Evolutionary conservation across 441 rosid species (phyloP), one percentile per base, ranked within the genome.

Genomic region (Erodium trifolium): DNA sequence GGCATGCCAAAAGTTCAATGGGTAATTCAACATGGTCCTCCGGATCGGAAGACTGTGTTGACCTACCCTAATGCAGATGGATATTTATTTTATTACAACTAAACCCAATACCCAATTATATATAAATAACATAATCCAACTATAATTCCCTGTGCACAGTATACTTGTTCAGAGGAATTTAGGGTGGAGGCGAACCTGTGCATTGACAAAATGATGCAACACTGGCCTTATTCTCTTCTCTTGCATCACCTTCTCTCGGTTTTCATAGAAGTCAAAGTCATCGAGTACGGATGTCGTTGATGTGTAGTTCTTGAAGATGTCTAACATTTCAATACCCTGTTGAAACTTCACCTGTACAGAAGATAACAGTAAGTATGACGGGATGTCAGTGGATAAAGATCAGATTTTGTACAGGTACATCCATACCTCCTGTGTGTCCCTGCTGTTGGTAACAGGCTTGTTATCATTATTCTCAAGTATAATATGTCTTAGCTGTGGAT

Each of bases 381-480:
- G 12, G 12, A 43, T 43, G 1, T 43, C 49, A 43, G 49, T 9
- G 13, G 12, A 43, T 43, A 43, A 43, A 43, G 53, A 1, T 1
- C 8, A 11, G 2, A 13, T 47, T 47, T 47, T 11, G 53, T 8
- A 8, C 16, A 1, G 64, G 12, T 27, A 41, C 64, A 68, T 14
- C 39, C 63, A 16, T 71, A 92, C 98, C 92, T 92, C 97, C 74
- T 93, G 98, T 5, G 98, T 90, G 79, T 91, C 98, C 78, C 98
- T 80, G 79, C 97, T 91, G 78, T 91, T 88, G 12, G 98, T 90
- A 18, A 90, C 97, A 9, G 98, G 97, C 51, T 92, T 92, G 81
- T 88, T 90, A 83, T 92, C 98, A 66, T 92, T 92, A 80, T 93
- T 90, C 78, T 89, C 97, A 0, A 93, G 90, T 19, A 81, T 89